phyloP scores from a whole-genome alignment of 2,329 filamentous ascomycete genomes.

The Alternaria brassicicola region DNA sequence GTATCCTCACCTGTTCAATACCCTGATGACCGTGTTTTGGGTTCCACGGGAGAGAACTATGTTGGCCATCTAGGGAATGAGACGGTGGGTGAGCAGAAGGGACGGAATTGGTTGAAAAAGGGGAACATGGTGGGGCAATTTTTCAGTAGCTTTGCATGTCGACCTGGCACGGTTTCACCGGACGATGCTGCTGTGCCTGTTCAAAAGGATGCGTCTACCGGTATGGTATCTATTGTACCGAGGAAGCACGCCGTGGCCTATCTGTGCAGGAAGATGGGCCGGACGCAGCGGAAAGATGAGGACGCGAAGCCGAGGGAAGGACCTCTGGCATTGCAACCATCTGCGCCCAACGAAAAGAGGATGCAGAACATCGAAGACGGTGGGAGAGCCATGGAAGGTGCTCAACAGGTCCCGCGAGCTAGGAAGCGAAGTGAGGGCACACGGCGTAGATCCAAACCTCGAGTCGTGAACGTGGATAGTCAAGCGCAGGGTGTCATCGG shows the following conservation, averaged over 20 bases:
- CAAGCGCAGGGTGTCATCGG: neutral
- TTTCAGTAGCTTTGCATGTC: neutral
- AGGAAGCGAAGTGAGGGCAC: neutral
- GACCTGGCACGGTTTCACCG: neutral
- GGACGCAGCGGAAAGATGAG: neutral
- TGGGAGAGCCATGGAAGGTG: neutral
- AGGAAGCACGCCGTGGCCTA: slow-evolving; percentile 2
- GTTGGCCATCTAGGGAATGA: neutral
- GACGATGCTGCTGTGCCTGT: neutral
- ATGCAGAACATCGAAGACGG: neutral
- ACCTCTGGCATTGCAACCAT: neutral
- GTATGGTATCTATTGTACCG: neutral
- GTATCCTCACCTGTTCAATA: neutral
- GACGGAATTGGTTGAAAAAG: neutral
- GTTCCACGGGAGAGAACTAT: neutral
- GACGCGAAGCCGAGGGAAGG: neutral
- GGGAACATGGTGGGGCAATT: neutral
- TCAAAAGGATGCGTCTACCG: neutral
- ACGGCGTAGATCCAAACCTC: neutral
- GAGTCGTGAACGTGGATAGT: neutral
- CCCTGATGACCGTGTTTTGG: neutral
- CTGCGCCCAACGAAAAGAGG: neutral
- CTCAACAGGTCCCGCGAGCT: neutral
- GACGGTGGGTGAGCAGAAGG: neutral
- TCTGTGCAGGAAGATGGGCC: neutral